These are phyloP conservation scores for Raddia distichophylla DNA, from an alignment of 176 grass and related monocot genomes.

Conservation along the genomic window DNA sequence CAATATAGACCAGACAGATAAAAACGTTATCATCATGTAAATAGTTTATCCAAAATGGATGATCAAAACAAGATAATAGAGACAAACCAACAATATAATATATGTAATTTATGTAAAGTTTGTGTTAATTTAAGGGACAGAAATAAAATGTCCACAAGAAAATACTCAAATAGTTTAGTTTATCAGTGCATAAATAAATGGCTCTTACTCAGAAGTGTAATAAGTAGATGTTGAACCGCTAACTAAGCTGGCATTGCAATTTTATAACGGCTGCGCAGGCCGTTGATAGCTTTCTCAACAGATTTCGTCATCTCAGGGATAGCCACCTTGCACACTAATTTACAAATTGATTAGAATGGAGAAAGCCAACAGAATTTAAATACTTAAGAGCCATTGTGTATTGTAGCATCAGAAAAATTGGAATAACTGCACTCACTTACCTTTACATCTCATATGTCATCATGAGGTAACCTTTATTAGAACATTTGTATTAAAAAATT, in stretches of 20 bases:
- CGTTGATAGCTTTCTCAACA: constrained; percentile 50
- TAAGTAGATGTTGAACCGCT: constrained; percentile 18
- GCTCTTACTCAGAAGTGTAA: constrained; percentile 44
- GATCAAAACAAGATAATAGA: constrained; percentile 19
- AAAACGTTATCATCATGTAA: neutral
- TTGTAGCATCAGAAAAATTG: neutral
- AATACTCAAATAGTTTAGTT: neutral
- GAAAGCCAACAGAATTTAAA: neutral
- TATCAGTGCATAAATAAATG: neutral
- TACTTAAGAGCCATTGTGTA: neutral
- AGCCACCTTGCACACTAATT: constrained; percentile 55
- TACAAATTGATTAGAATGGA: constrained; percentile 33
- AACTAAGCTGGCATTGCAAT: constrained; percentile 42
- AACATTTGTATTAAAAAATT: neutral
- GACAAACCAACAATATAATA: neutral
- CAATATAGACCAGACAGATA: neutral
- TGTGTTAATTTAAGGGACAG: neutral
- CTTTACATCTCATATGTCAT: neutral
- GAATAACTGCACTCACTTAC: neutral
- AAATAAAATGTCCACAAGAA: neutral
- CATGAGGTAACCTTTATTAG: neutral
- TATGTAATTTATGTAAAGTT: neutral
- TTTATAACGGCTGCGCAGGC: constrained; percentile 47
- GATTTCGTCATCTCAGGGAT: constrained; percentile 52
- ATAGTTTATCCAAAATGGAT: constrained; percentile 1